A percentile compares a stretch with the other conserved stretches of the same genome.
These are phyloP conservation scores for Colletotrichum tamarilloi DNA, from an alignment of 2,329 filamentous ascomycete species.

Conservation along the genomic window DNA sequence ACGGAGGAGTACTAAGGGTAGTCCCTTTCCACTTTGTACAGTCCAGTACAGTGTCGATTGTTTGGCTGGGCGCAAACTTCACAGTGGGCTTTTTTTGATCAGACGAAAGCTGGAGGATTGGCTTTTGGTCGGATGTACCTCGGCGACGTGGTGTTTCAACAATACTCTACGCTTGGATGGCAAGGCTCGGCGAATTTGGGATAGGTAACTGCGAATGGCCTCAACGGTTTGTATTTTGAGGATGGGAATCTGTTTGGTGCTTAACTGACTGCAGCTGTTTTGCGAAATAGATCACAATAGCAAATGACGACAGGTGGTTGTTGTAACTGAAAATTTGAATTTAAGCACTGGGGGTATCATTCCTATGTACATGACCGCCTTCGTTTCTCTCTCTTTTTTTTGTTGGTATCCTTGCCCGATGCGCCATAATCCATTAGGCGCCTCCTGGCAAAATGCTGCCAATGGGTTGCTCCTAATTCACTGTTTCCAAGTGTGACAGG, in stretches of 20 bases:
- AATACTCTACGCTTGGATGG: neutral
- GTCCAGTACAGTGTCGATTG: neutral
- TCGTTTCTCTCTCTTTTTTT: neutral
- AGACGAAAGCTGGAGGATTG: neutral
- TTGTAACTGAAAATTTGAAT: slow-evolving; percentile 17
- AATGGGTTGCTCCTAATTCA: neutral
- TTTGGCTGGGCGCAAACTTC: too few relatives aligned
- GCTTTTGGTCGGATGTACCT: neutral
- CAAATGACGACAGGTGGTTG: neutral
- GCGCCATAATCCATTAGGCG: slow-evolving; percentile 15
- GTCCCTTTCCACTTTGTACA: neutral
- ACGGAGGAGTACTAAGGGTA: neutral
- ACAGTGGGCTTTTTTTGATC: neutral
- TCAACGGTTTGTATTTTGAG: neutral
- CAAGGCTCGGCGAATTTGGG: neutral
- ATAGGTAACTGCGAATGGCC: neutral
- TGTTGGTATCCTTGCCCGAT: slow-evolving; percentile 7
- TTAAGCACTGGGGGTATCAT: slow-evolving; percentile 35
- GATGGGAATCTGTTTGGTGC: neutral
- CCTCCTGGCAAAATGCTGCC: slow-evolving; percentile 5
- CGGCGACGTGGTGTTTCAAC: neutral
- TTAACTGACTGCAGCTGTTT: too few relatives aligned
- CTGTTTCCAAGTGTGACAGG: slow-evolving; percentile 18
- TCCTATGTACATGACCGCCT: slow-evolving; percentile 30
- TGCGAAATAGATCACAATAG: too few relatives aligned